These are phyloP conservation scores for Colletotrichum siamense DNA, from an alignment of 2,329 filamentous ascomycete species.

Conservation along the genomic window DNA sequence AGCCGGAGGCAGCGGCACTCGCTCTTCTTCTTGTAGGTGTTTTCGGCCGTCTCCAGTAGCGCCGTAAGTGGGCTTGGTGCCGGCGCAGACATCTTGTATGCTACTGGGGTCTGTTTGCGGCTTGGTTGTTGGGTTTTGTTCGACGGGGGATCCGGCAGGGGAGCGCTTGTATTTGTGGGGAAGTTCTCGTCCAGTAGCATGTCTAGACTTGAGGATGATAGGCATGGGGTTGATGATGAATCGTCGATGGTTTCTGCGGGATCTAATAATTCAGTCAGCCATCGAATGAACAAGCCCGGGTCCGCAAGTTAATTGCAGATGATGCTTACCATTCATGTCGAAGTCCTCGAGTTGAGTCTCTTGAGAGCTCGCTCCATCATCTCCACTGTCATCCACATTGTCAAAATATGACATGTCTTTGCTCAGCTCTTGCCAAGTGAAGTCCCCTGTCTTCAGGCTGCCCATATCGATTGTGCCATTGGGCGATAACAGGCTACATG, in stretches of 20 bases:
- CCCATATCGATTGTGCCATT: background rate
- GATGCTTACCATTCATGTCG: background rate
- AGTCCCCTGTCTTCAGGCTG: background rate
- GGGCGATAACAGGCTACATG: background rate
- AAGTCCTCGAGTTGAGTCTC: background rate
- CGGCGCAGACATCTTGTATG: background rate
- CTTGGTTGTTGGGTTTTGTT: background rate
- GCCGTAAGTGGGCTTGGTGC: background rate
- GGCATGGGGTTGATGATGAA: background rate
- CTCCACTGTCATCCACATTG: background rate
- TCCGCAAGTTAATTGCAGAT: too few species aligned
- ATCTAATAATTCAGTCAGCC: background rate
- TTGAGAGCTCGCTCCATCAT: background rate
- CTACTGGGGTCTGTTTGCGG: background rate
- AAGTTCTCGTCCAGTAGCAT: background rate
- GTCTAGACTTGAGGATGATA: background rate
- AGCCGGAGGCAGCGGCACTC: background rate
- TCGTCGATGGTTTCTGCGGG: background rate
- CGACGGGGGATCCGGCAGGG: background rate
- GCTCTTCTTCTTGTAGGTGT: background rate
- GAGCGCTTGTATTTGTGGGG: background rate
- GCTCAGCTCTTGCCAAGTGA: background rate
- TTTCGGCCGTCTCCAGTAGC: background rate
- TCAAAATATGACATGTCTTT: background rate
- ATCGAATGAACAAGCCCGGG: accelerated